Evolutionary conservation across 2,329 filamentous ascomycete species (phyloP).

Genomic region (Claviceps humidiphila): DNA sequence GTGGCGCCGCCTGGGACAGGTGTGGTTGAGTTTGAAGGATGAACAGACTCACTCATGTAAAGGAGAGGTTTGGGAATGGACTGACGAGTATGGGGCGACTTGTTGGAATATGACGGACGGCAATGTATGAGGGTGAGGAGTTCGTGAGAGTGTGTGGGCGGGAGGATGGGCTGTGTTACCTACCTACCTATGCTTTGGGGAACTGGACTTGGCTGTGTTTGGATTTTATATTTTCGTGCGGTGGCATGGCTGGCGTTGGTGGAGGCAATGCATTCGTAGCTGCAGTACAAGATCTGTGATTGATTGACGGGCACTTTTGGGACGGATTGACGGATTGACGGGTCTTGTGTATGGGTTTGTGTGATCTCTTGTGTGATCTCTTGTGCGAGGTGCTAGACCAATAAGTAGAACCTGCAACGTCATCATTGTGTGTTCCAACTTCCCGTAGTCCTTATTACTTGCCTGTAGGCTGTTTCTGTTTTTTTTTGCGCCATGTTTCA

Average conservation of each 20-base stretch:
- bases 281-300: too few species aligned
- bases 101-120: constrained; percentile 5
- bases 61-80: background rate
- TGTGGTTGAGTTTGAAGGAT: constrained; percentile 31
- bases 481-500: too few species aligned
- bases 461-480: too few species aligned
- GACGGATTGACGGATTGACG: too few species aligned
- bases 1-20: constrained; percentile 19
- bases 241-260: background rate
- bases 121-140: constrained; percentile 1
- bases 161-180: background rate
- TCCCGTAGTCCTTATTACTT: too few species aligned
- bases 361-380: too few species aligned
- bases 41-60: constrained; percentile 1
- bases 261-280: background rate
- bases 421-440: too few species aligned
- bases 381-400: too few species aligned
- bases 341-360: too few species aligned
- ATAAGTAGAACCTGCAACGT: too few species aligned
- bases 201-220: background rate
- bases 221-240: background rate
- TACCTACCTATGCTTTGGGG: background rate
- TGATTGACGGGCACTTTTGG: too few species aligned
- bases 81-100: background rate
- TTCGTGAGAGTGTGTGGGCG: background rate